Base-by-base conservation (phyloP, 768 basidiomycete species). In the Butyriboletus loyo region DNA sequence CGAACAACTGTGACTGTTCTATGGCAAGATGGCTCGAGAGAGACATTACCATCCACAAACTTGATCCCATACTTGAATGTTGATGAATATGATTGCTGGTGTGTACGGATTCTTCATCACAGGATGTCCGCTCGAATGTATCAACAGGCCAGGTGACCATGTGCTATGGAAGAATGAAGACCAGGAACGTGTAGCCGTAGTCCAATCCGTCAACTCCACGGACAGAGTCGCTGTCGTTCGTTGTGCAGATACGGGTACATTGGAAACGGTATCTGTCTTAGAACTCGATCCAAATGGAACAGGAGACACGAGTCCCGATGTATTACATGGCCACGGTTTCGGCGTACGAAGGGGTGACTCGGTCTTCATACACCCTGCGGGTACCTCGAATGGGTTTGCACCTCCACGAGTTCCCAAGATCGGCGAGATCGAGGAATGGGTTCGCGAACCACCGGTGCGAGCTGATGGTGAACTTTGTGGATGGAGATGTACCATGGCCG, bases 1-100 rank as follows among this genome's bases (percentile, higher is more conserved):
- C 73, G 77, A 49, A 88, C 92, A n/a, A 73, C 68, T 9, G 74
- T 89, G 24, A 78, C 81, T 25, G 74, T 98, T 30, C 66, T 95
- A 11, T 98, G 95, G 95, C 94, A 97, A 73, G 85, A 92, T 65
- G 93, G 92, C 22, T 77, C 74, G 19, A 73, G 68, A 44, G 88
- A 92, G 69, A 77, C 73, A 3, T 49, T 87, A 35, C 76, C 72
- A 40, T 79, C 90, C 22, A 80, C 76, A 10, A 77, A 84, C 21
- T 72, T 95, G 19, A 83, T 94, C 38, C 92, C 92, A 4, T 88
- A 95, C 65, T 66, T 87, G 46, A 91, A 91, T 54, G 82, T 92
- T 10, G 94, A 96, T 67, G 94, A 97, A 70, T 91, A 89, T 66
- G 94, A 92, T 66, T 91, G 86, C 67, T 94, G 89, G 89, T 89